Evolutionary conservation across 306 rosid species (phyloP), one percentile per base, ranked within the genome.

Genomic region (Acacia confusa): DNA sequence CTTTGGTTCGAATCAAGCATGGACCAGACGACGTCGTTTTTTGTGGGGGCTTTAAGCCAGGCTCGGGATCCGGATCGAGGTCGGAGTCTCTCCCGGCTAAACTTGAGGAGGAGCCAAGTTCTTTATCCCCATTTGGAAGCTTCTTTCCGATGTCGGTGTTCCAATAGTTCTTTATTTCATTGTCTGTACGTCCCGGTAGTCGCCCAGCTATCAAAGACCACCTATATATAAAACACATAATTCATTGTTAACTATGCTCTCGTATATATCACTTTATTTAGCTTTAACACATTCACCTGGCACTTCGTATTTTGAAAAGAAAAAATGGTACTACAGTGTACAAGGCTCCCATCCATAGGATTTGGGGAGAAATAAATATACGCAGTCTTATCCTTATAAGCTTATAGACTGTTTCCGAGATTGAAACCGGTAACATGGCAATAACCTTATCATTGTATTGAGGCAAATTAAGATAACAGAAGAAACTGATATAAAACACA

Each of bases 151-250:
- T 84, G 16, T 74, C 87, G 27, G 89, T 89, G 78, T 89, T 83
- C 92, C 92, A 89, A 40, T 87, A 87, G 41, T 89, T 89, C 75
- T 89, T 89, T 34, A 89, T 89, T 85, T 89, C 90, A 85, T 89
- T 89, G 88, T 89, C 92, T 89, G 92, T 89, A 83, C 92, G 87
- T 78, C 92, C 90, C 1, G 92, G 92, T 12, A 89, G 84, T 77
- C 92, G 83, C 45, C 92, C 92, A 79, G 92, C 90, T 53, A 89
- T 89, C 73, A 89, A 47, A 27, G 92, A 83, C 92, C 92, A 89
- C 79, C 92, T 89, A 79, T n/a, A 16, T 1, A 52, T 82, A 0
- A 78, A 76, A 16, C 16, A 13, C 25, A 15, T 17, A 28, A 66
- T 11, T 66, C 47, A 66, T 7, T 28, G 19, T 64, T 64, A 28